Base-by-base conservation (phyloP, 2,329 filamentous ascomycete genomes). In the Diaporthe citriasiana region DNA sequence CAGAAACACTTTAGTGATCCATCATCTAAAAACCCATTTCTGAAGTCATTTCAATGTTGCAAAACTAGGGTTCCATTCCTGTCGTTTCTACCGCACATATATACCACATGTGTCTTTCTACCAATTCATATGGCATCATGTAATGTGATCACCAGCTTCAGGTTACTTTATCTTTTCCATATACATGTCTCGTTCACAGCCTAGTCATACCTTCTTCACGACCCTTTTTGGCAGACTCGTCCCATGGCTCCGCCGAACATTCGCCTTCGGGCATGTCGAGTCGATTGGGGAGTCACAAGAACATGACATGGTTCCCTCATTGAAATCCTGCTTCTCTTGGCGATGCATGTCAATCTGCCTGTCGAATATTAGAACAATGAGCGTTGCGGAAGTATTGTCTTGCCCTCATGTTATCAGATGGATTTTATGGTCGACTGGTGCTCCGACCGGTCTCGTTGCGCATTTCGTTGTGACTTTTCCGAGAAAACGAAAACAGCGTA, bases 271-370 rank as follows among this genome's bases (percentile, higher is more conserved):
- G n/a, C 13, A 25, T 4, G 13, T 51, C 12, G 3, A 51, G 12
- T 51, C 10, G 13, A 15, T 51, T 51, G n/a, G 10, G n/a, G 50
- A 25, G n/a, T 13, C n/a, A 51, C 15, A 0, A 4, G 15, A 51
- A 27, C 7, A 25, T 3, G n/a, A 4, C 4, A 0, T 27, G n/a
- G 0, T 1, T 15, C 25, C 5, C 1, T 6, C 33, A 27, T 9
- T 3, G n/a, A 51, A 6, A 4, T 51, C 5, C 12, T 51, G n/a
- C n/a, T 4, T 51, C 50, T 51, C 12, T 15, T 51, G 3, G n/a
- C 12, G 13, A 10, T 51, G n/a, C 25, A 25, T 51, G 7, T 12
- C n/a, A 25, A 25, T 12, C 50, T 27, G 1, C 12, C 15, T n/a
- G 8, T 51, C 5, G 13, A 5, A 51, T 45, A 8, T 51, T 12